Conservation (phyloP, 345 rosid species). For the Brassica incana region DNA sequence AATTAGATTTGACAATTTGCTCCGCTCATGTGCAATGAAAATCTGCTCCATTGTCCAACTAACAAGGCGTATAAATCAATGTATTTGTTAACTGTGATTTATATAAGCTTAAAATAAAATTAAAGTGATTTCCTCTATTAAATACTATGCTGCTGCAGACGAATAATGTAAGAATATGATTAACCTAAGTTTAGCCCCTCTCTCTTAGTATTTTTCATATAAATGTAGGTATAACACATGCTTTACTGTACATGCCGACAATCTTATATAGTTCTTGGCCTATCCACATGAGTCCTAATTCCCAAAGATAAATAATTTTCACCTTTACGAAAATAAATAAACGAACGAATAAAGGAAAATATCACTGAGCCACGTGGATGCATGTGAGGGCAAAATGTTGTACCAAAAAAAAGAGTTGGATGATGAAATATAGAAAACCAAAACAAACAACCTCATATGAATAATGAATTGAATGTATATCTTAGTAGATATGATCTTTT, state of each 20-base stretch:
- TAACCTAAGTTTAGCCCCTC: background rate
- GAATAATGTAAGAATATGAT: slow-evolving; percentile 26
- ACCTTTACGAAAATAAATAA: background rate
- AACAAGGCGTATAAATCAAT: background rate
- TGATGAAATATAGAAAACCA: background rate
- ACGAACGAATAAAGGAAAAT: slow-evolving; percentile 7
- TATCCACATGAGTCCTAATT: slow-evolving; percentile 25
- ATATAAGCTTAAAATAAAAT: background rate
- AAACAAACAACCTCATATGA: background rate
- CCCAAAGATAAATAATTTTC: slow-evolving; percentile 12
- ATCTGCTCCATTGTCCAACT: background rate
- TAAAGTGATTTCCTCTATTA: background rate
- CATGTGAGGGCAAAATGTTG: slow-evolving; percentile 34
- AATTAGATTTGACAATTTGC: background rate
- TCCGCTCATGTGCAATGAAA: background rate
- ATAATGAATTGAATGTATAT: too few relatives aligned
- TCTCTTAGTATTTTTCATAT: background rate
- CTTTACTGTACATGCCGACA: slow-evolving; percentile 35
- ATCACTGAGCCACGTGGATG: slow-evolving; percentile 33
- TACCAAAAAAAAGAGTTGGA: background rate
- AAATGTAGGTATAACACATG: slow-evolving; percentile 26
- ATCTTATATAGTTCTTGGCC: slow-evolving; percentile 21
- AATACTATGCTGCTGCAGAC: slow-evolving; percentile 20
- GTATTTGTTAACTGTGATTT: background rate
- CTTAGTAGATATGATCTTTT: background rate